Conservation (phyloP, 257 asterid species). For the Fraxinus excelsior region DNA sequence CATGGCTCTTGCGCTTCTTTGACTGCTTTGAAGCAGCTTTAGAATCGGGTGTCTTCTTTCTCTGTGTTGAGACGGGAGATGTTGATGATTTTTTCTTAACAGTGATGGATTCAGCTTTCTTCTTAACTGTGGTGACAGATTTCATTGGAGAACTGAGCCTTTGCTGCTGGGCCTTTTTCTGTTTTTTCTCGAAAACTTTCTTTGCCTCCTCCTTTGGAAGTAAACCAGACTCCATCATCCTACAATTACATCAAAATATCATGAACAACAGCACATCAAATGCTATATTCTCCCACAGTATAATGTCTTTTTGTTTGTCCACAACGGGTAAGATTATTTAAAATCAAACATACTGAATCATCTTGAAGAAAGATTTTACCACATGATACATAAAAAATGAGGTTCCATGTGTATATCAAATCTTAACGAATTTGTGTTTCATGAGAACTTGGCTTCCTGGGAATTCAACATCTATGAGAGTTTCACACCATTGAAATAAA, state of each 20-base stretch:
- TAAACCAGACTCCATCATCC: conserved; percentile 99
- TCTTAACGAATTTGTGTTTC: not conserved
- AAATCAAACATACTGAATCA: not conserved
- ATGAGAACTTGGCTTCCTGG: not conserved
- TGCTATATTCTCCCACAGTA: not conserved
- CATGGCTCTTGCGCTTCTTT: conserved; percentile 54
- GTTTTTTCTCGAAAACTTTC: conserved; percentile 70
- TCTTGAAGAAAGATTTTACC: not conserved
- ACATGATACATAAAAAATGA: not conserved
- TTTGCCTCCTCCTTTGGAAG: conserved; percentile 73
- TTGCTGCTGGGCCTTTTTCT: conserved; percentile 56
- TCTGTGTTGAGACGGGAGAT: conserved; percentile 36
- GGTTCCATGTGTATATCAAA: not conserved
- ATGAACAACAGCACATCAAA: not conserved
- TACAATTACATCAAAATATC: conserved; percentile 18
- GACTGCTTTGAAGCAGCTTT: conserved; percentile 44
- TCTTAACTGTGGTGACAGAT: conserved; percentile 57
- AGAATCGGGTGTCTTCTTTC: conserved; percentile 50
- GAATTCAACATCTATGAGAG: not conserved
- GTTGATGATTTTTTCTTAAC: conserved; percentile 42
- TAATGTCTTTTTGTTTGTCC: not conserved
- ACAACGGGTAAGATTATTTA: not conserved
- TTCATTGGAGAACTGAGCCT: conserved; percentile 70
- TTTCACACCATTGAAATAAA: not conserved
- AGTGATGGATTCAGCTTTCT: conserved; percentile 30